A percentile compares a stretch with the other conserved stretches of the same genome.
phyloP scores from a whole-genome alignment of 441 rosid genomes.

The Bocquillonia castaneifolia region DNA sequence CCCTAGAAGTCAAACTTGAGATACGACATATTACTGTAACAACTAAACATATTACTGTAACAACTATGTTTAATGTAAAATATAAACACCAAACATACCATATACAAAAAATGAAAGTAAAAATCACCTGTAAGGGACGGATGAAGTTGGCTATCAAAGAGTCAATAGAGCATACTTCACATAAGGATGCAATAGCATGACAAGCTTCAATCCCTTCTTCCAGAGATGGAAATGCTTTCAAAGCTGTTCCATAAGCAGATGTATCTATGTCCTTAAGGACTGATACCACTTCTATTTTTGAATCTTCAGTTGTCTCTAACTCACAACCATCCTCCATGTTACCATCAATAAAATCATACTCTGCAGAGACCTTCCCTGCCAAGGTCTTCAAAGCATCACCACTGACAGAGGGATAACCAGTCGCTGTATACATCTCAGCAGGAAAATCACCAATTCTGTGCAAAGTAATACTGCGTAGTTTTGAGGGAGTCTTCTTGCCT shows the following conservation, averaged over 20 bases:
- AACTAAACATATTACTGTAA: not conserved
- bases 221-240: slow-evolving; percentile 40
- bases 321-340: slow-evolving; percentile 26
- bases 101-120: not conserved
- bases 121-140: slow-evolving; percentile 82
- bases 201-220: slow-evolving; percentile 78
- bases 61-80: not conserved
- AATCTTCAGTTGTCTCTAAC: slow-evolving; percentile 26
- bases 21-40: not conserved
- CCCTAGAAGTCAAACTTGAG: not conserved
- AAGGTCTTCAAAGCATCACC: slow-evolving; percentile 71
- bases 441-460: slow-evolving; percentile 50
- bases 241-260: slow-evolving; percentile 56
- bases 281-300: slow-evolving; percentile 21
- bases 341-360: slow-evolving; percentile 45
- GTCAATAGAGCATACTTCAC: slow-evolving; percentile 85
- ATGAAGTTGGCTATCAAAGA: slow-evolving; percentile 91
- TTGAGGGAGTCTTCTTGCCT: slow-evolving; percentile 75
- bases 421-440: slow-evolving; percentile 63
- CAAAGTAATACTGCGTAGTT: slow-evolving; percentile 59
- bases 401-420: slow-evolving; percentile 85
- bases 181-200: slow-evolving; percentile 83
- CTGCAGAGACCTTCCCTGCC: slow-evolving; percentile 78
- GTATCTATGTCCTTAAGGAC: slow-evolving; percentile 32
- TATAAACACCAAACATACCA: not conserved